Base-by-base conservation (phyloP, 2,329 filamentous ascomycete genomes). In the Plectosphaerella cucumerina region DNA sequence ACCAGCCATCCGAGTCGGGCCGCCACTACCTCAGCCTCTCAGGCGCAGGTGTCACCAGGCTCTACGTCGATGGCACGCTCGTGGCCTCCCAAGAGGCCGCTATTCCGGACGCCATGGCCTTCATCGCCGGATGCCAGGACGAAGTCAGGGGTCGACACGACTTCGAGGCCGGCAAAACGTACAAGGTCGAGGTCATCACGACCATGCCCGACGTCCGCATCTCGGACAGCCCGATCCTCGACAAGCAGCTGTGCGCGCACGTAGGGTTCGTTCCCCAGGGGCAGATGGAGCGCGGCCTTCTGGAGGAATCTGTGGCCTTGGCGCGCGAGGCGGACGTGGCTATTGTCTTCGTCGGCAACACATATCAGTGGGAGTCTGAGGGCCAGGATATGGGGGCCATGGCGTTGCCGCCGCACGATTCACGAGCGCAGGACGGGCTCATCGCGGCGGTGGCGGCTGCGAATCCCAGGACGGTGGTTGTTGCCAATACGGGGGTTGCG, bases 381-480 rank as follows among this genome's bases (percentile, higher is more conserved):
- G 81, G 81, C 42, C 73, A 78, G 51, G 86, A 89, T 63, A 78
- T 85, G 51, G 86, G 85, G 62, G 86, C 85, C 64, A 72, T 89
- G 49, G 84, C 81, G 5, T 69, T 87, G 1, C 88, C 85, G 78
- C 73, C 81, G 52, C 74, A 78, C 34, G 49, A 17, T 18, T 23
- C 34, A 31, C 43, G 43, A n/a, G 43, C 50, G 11, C 85, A 82
- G 47, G 84, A 89, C 50, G 70, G 73, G 5, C 67, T 89, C 31
- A 79, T 87, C 57, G 63, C 71, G 17, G 74, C 76, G 3, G 75
- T 86, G 1, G 69, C 82, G 17, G 72, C 73, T 0, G 80, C 66
- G 2, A 86, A 86, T 59, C 69, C 78, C 1, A 82, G 81, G 37
- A 78, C 81, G 9, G 75, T 81, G 5, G 75, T 87, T 8, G 78